Percentiles rank a stretch among this genome's conserved stretches.
phyloP scores from a whole-genome alignment of 306 rosid species.

The Vigna hirtella region DNA sequence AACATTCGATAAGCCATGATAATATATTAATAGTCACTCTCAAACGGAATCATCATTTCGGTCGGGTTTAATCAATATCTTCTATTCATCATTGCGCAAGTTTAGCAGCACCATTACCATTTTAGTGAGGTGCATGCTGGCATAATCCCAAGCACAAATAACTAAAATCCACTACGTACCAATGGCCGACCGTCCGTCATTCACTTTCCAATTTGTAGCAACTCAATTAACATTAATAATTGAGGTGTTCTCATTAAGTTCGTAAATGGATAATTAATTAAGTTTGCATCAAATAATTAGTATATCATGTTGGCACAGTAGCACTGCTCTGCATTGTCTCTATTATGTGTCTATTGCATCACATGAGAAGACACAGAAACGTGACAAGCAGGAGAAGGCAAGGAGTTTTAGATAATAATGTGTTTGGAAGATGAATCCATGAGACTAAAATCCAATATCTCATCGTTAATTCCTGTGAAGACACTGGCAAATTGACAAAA shows the following conservation, averaged over 20 bases:
- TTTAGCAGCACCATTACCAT: neutral
- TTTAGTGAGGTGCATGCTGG: constrained; percentile 34
- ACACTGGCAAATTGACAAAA: constrained; percentile 48
- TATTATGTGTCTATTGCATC: constrained; percentile 20
- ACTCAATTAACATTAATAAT: neutral
- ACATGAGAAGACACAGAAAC: constrained; percentile 16
- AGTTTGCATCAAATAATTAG: neutral
- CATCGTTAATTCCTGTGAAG: constrained; percentile 26
- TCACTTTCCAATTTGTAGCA: constrained; percentile 28
- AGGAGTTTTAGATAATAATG: constrained; percentile 23
- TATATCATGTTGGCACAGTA: constrained; percentile 32
- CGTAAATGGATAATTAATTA: neutral
- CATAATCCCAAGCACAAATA: constrained; percentile 36
- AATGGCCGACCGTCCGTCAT: constrained; percentile 38
- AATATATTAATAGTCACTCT: constrained; percentile 7
- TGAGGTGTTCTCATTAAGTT: neutral
- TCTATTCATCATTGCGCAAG: constrained; percentile 40
- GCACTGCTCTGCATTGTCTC: constrained; percentile 30
- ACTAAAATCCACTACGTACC: constrained; percentile 1
- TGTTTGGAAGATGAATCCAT: constrained; percentile 16
- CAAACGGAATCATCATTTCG: constrained; percentile 45
- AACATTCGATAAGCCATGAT: constrained; percentile 41
- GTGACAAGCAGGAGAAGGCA: constrained; percentile 33
- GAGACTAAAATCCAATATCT: constrained; percentile 32
- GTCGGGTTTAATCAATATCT: constrained; percentile 46